These are phyloP conservation scores for Endoconidiophora polonica DNA, from an alignment of 2,329 filamentous ascomycete species.

Conservation along the genomic window DNA sequence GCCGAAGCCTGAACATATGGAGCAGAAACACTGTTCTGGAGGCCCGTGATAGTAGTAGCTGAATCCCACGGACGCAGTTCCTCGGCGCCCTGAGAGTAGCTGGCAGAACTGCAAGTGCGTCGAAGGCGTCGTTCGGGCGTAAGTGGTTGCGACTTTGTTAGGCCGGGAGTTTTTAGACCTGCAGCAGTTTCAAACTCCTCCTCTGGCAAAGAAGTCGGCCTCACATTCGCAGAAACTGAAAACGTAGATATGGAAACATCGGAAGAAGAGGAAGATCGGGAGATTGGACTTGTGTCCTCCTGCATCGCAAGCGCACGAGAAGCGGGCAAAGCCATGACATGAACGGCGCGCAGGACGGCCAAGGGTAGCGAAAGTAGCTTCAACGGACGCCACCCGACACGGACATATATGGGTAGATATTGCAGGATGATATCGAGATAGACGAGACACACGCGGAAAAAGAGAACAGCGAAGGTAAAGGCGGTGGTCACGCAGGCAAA, in stretches of 20 bases:
- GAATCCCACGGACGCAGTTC: too few species aligned
- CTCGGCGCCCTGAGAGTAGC: too few species aligned
- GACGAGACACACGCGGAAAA: constrained; percentile 41
- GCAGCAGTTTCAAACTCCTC: too few species aligned
- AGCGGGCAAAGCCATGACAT: constrained; percentile 4
- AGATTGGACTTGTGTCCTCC: background rate
- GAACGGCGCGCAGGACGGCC: constrained; percentile 8
- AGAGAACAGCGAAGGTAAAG: constrained; percentile 43
- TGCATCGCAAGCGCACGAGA: background rate
- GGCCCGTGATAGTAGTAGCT: background rate
- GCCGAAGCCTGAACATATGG: background rate
- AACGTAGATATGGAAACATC: too few species aligned
- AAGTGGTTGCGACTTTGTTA: too few species aligned
- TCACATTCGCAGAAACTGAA: too few species aligned
- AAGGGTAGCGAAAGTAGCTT: background rate
- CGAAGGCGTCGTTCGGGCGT: too few species aligned
- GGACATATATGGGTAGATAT: constrained; percentile 35
- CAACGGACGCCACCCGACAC: constrained; percentile 13
- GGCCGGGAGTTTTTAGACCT: too few species aligned
- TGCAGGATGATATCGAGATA: constrained; percentile 46
- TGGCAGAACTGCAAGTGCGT: too few species aligned
- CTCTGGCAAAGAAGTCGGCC: too few species aligned
- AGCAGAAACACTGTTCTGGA: background rate
- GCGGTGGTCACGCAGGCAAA: constrained; percentile 47
- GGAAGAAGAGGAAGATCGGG: background rate